Percentiles rank a stretch among this genome's conserved stretches.
Evolutionary conservation across 495 filamentous ascomycete genomes (phyloP).

Genomic region (Hypoxylon lienhwacheense): DNA sequence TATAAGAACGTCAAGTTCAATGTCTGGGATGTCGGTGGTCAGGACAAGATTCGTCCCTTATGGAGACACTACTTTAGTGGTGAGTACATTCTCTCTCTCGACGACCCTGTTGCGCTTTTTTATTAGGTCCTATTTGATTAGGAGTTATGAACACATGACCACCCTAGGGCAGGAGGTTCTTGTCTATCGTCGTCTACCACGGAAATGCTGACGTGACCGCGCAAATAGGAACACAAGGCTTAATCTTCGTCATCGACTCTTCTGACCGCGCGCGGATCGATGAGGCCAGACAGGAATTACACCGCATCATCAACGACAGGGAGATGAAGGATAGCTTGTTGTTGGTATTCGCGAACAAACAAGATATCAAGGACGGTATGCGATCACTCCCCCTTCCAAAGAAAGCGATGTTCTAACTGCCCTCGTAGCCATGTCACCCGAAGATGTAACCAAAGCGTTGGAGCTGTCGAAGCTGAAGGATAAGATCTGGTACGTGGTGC

Average conservation of each 20-base stretch:
- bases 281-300: conserved; percentile 85
- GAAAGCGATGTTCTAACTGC: conserved; percentile 1
- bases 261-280: conserved; percentile 83
- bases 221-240: conserved; percentile 79
- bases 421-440: conserved; percentile 73
- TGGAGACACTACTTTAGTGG: conserved; percentile 99
- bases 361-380: conserved; percentile 85
- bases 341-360: conserved; percentile 97
- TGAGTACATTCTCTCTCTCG: too few relatives aligned
- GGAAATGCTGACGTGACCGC: neutral
- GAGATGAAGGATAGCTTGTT: conserved; percentile 98
- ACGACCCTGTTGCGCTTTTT: too few relatives aligned
- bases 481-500: conserved; percentile 94
- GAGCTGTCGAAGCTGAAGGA: conserved; percentile 84
- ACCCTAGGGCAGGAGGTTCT: neutral
- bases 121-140: conserved; percentile 5
- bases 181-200: neutral
- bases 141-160: too few relatives aligned
- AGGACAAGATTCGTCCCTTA: conserved; percentile 97
- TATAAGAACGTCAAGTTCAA: conserved; percentile 99
- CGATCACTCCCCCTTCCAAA: conserved; percentile 12
- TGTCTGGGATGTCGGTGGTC: conserved; percentile 98
- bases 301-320: conserved; percentile 93
- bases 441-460: conserved; percentile 83
- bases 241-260: conserved; percentile 97